phyloP scores from a whole-genome alignment of 176 grass and related monocot species.

The Puccinellia tenuiflora region DNA sequence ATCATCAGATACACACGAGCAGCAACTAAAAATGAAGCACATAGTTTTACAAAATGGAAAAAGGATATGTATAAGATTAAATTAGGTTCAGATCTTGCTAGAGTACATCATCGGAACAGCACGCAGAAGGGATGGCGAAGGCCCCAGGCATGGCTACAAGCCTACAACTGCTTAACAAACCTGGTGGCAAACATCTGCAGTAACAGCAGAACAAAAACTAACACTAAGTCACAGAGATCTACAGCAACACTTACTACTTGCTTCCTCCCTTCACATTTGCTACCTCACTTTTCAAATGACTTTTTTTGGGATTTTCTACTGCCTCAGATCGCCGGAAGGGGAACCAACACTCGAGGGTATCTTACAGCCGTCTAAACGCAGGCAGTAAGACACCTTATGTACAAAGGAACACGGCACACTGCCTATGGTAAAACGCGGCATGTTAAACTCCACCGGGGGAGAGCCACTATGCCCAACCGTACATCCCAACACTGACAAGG shows the following conservation, averaged over 20 bases:
- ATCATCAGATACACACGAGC: no score
- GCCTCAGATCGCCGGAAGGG: background rate
- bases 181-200: background rate
- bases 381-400: constrained; percentile 10
- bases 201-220: constrained; percentile 19
- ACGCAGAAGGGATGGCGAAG: background rate
- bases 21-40: background rate
- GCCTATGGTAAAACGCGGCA: background rate
- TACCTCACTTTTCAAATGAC: background rate
- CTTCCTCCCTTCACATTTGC: constrained; percentile 13
- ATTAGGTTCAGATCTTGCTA: constrained; percentile 22
- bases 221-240: constrained; percentile 16
- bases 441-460: background rate
- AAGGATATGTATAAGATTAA: background rate
- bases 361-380: background rate
- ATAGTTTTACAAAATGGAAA: background rate
- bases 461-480: constrained; percentile 19
- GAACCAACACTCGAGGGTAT: background rate
- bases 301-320: constrained; percentile 14
- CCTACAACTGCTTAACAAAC: constrained; percentile 25
- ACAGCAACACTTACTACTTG: background rate
- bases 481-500: constrained; percentile 35
- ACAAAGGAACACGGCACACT: background rate
- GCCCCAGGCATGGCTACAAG: constrained; percentile 12
- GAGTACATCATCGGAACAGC: background rate